Conservation (phyloP, 164 flowering plant species). For the Malania oleifera region DNA sequence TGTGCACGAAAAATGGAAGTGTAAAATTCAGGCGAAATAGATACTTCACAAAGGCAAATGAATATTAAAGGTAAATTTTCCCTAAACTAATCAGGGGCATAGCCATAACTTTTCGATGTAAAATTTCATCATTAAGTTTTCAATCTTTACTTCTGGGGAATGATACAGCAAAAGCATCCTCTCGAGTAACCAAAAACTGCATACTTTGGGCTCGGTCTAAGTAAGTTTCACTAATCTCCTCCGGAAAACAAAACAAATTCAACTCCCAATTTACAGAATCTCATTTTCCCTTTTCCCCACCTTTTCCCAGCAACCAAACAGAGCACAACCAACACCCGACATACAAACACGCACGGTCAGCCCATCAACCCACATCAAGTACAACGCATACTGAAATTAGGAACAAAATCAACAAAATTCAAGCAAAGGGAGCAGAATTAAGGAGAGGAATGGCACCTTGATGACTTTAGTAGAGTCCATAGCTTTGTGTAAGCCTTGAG, state of each 20-base stretch:
- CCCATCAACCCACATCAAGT: background rate
- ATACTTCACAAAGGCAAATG: too few relatives aligned
- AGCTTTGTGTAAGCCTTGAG: background rate
- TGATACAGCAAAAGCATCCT: too few relatives aligned
- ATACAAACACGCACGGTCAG: too few relatives aligned
- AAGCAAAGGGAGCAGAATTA: background rate
- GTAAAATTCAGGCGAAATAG: too few relatives aligned
- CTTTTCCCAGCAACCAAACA: background rate
- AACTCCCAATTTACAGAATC: background rate
- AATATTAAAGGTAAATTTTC: too few relatives aligned
- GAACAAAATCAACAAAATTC: background rate
- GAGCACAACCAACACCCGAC: background rate
- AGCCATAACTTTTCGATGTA: too few relatives aligned
- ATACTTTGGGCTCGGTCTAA: background rate
- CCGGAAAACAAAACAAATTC: background rate
- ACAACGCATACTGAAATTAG: background rate
- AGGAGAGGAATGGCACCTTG: conserved; percentile 30
- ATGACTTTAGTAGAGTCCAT: conserved; percentile 42
- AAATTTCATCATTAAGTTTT: too few relatives aligned
- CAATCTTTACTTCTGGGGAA: too few relatives aligned
- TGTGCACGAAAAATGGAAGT: too few relatives aligned
- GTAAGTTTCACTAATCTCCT: background rate
- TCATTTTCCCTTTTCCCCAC: background rate
- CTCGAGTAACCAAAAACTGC: too few relatives aligned
- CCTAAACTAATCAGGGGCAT: too few relatives aligned